Conservation (phyloP, 495 filamentous ascomycete genomes). For the Annulohypoxylon stygium region DNA sequence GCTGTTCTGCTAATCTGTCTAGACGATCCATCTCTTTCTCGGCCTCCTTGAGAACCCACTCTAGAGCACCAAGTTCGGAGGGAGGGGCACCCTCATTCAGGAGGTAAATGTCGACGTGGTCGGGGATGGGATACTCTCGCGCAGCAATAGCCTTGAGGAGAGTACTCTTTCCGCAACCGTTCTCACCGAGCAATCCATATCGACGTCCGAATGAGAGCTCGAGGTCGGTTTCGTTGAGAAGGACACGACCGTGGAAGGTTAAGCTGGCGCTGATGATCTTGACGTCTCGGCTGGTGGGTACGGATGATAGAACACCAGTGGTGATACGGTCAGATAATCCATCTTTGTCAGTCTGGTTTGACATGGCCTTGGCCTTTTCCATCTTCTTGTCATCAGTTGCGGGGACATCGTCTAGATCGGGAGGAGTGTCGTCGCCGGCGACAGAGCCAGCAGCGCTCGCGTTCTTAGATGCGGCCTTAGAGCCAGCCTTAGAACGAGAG, state of each 20-base stretch:
- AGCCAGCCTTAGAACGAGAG: slow-evolving; percentile 74
- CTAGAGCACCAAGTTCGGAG: slow-evolving; percentile 87
- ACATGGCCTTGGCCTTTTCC: slow-evolving; percentile 78
- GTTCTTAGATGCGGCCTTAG: slow-evolving; percentile 73
- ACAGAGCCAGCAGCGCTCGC: slow-evolving; percentile 74
- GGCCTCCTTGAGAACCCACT: slow-evolving; percentile 97
- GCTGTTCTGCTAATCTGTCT: slow-evolving; percentile 88
- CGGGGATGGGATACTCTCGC: slow-evolving; percentile 95
- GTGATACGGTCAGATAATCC: slow-evolving; percentile 98
- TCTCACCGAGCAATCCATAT: slow-evolving; percentile 96
- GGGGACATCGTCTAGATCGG: slow-evolving; percentile 71
- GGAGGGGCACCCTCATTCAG: slow-evolving; percentile 97
- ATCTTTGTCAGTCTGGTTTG: slow-evolving; percentile 92
- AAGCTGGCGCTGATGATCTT: slow-evolving; percentile 95
- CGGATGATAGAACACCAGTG: slow-evolving; percentile 93
- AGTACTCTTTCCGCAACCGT: slow-evolving; percentile 99
- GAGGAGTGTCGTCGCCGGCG: slow-evolving; percentile 76
- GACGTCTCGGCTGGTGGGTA: slow-evolving; percentile 85
- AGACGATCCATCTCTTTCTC: slow-evolving; percentile 92
- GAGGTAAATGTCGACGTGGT: slow-evolving; percentile 98
- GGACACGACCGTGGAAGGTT: slow-evolving; percentile 97
- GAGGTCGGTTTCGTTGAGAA: slow-evolving; percentile 91
- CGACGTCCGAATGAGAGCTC: slow-evolving; percentile 93
- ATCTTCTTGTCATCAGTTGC: slow-evolving; percentile 78
- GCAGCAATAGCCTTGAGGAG: slow-evolving; percentile 92